These are phyloP conservation scores for Lactarius sanguifluus DNA, from an alignment of 768 basidiomycete species.

Conservation along the genomic window DNA sequence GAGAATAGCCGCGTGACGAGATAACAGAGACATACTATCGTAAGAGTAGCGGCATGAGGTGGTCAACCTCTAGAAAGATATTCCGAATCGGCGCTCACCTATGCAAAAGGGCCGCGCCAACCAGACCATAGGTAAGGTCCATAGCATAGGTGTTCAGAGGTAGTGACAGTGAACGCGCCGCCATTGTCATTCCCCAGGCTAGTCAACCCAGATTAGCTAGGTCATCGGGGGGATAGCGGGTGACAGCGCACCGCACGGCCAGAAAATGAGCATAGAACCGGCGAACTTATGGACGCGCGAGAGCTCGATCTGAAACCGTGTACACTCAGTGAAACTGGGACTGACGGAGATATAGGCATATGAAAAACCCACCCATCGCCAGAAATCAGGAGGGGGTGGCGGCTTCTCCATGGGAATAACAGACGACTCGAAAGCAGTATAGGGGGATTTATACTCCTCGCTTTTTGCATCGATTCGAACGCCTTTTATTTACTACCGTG, in stretches of 20 bases:
- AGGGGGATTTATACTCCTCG: neutral
- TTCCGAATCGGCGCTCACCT: neutral
- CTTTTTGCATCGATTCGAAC: neutral
- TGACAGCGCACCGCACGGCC: conserved; percentile 27
- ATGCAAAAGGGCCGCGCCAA: conserved; percentile 11
- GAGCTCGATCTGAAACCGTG: conserved; percentile 17
- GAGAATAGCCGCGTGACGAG: neutral
- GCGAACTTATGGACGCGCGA: conserved; percentile 33
- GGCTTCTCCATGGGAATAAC: neutral
- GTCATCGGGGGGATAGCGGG: neutral
- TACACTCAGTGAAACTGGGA: neutral
- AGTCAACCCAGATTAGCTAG: neutral
- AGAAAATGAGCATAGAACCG: conserved; percentile 31
- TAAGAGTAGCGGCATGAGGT: neutral
- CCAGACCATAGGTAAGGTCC: conserved; percentile 12
- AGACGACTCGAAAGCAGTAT: neutral
- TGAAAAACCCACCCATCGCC: conserved; percentile 12
- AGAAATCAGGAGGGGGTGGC: neutral
- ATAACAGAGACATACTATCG: conserved; percentile 3
- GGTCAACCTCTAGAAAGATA: neutral
- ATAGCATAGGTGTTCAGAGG: conserved; percentile 11
- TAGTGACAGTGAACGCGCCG: conserved; percentile 26
- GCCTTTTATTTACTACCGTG: neutral
- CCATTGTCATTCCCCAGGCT: conserved; percentile 32
- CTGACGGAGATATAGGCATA: neutral